Base-by-base conservation (phyloP, 1,284 basidiomycete species). In the Ustilago shanxiensis region DNA sequence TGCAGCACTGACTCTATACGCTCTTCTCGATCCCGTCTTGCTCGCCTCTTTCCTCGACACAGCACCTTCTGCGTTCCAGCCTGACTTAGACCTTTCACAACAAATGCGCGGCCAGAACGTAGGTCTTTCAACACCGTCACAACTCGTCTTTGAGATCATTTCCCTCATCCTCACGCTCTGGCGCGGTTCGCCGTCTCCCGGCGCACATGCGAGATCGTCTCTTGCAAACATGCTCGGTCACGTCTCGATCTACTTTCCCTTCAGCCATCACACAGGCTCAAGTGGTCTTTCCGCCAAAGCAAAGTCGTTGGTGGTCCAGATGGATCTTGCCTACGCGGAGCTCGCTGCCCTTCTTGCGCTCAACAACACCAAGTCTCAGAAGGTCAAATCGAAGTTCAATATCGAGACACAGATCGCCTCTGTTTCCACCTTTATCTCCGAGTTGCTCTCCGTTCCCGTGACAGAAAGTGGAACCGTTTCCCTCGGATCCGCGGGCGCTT, bases 161-260 rank as follows among this genome's bases (percentile, higher is more conserved):
- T 22, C 58, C 11, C 69, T 78, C 24, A 60, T 67, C 3, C 60
- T 79, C 0, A 66, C 65, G 0, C 56, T 80, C 18, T 80, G 72
- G 72, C 71, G 76, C 3, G 63, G 60, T 35, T 55, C 65, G 1
- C 29, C 72, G 3, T 31, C 62, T 8, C 49, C 57, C 0, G 59
- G 22, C 26, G 7, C 66, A 20, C 57, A 57, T 20, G 49, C 49
- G 13, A 50, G 56, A 28, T 62, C 60, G 14, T 60, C 66, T 16
- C 73, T 79, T 13, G 56, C 66, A 13, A 71, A 69, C 20, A 49
- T 71, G 33, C 71, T 80, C 0, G 65, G 72, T 13, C 71, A 71
- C 44, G 41, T 76, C 29, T 73, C 77, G 6, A 33, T 75, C 33
- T 80, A 79, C 68, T 80, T 80, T 58, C 79, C 79, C 54, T 80